Conservation (phyloP, 352 stramenopile species). For the Globisporangium nunn region DNA sequence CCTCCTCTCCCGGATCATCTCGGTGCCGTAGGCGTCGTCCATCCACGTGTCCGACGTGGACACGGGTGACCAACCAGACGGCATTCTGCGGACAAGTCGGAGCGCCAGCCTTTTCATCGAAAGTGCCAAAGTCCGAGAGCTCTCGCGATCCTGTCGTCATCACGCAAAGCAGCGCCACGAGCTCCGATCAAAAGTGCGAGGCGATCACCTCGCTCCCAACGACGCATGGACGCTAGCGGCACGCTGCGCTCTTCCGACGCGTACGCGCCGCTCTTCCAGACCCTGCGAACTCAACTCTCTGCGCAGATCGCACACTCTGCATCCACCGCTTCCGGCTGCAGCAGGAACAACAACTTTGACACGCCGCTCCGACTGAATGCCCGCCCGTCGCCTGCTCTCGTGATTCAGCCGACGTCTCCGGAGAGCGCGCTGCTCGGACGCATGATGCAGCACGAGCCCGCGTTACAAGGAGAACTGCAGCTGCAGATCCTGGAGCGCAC, state of each 20-base stretch:
- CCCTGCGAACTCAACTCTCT: conserved; percentile 7
- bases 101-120: too few relatives aligned
- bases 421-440: conserved; percentile 1
- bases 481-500: background rate
- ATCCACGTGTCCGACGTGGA: too few relatives aligned
- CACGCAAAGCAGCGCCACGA: too few relatives aligned
- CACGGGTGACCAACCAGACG: too few relatives aligned
- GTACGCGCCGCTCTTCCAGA: conserved; percentile 9
- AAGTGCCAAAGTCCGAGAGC: too few relatives aligned
- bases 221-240: too few relatives aligned
- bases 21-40: too few relatives aligned
- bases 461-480: background rate
- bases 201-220: too few relatives aligned
- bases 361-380: conserved; percentile 3
- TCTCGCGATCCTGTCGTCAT: too few relatives aligned
- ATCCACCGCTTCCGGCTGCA: background rate
- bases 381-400: background rate
- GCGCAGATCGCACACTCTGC: background rate
- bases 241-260: background rate
- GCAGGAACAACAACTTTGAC: background rate
- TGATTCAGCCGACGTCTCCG: background rate
- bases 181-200: too few relatives aligned
- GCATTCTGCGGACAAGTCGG: too few relatives aligned
- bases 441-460: background rate
- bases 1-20: too few relatives aligned